Percentiles rank a stretch among this genome's conserved stretches.
Conservation (phyloP, 352 stramenopile species). For the Phytopythium delawarense region DNA sequence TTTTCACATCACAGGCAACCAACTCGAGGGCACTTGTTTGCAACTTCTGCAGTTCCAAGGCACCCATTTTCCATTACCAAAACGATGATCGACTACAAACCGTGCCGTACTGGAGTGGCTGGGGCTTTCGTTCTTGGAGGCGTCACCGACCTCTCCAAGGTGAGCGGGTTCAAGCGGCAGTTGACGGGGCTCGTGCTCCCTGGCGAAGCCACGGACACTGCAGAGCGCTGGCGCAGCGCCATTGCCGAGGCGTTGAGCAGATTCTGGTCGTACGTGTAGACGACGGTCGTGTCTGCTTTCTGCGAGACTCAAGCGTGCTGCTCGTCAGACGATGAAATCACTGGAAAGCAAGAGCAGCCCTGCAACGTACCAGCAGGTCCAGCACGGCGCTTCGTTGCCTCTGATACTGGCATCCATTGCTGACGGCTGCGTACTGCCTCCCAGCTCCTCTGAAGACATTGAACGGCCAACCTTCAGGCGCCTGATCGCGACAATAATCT, state of each 20-base stretch:
- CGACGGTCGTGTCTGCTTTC: constrained; percentile 26
- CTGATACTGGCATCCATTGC: constrained; percentile 15
- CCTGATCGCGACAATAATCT: neutral
- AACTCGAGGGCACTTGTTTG: neutral
- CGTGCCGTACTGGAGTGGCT: neutral
- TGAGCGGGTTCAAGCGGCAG: constrained; percentile 5
- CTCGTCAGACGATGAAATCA: constrained; percentile 3
- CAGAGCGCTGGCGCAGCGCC: constrained; percentile 38
- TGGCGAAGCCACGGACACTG: constrained; percentile 6
- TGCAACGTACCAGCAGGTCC: constrained; percentile 37
- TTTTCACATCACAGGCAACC: neutral
- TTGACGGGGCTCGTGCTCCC: neutral
- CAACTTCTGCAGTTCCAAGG: too few species aligned
- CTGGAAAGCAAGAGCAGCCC: neutral
- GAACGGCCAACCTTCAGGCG: neutral
- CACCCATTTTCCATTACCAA: neutral
- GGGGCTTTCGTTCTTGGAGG: constrained; percentile 10
- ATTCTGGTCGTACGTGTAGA: constrained; percentile 44
- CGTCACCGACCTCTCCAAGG: neutral
- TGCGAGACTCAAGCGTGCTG: constrained; percentile 7
- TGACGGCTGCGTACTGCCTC: constrained; percentile 52
- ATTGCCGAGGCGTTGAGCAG: constrained; percentile 58
- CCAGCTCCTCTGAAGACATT: constrained; percentile 31
- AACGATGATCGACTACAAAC: neutral
- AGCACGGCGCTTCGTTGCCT: constrained; percentile 14